Percentiles rank a stretch among this genome's conserved stretches.
Evolutionary conservation across 441 rosid species (phyloP).

Genomic region (Capsella rubella): DNA sequence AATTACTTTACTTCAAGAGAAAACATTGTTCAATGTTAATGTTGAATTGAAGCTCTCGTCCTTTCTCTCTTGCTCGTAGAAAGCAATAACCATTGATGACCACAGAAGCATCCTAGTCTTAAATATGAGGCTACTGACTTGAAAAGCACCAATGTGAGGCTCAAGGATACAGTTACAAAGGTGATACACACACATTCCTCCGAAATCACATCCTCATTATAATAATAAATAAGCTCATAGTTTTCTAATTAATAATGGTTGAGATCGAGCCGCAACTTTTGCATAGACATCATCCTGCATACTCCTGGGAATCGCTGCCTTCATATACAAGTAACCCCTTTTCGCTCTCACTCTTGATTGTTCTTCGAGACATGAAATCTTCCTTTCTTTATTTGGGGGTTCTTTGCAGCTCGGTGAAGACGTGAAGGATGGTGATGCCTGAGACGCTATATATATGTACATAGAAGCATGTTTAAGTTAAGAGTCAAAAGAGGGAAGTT

Average conservation of each 20-base stretch:
- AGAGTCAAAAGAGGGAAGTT: not conserved
- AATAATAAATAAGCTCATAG: not conserved
- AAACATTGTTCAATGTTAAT: slow-evolving; percentile 46
- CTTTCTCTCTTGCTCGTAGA: not conserved
- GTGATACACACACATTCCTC: slow-evolving; percentile 39
- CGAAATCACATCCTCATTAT: not conserved
- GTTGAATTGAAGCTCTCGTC: slow-evolving; percentile 4
- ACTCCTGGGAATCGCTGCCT: slow-evolving; percentile 69
- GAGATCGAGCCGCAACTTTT: slow-evolving; percentile 72
- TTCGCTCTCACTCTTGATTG: not conserved
- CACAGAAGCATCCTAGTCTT: slow-evolving; percentile 15
- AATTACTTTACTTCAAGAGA: slow-evolving; percentile 71
- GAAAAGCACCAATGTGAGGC: slow-evolving; percentile 61
- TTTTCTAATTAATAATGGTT: slow-evolving; percentile 42
- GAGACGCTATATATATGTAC: not conserved
- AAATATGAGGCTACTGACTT: slow-evolving; percentile 46
- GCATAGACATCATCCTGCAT: slow-evolving; percentile 65
- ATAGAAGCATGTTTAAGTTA: not conserved
- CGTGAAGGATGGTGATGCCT: not conserved
- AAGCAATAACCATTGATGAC: slow-evolving; percentile 21
- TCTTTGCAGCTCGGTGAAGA: too few relatives aligned
- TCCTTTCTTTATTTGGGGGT: not conserved
- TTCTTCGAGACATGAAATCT: not conserved
- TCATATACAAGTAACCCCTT: slow-evolving; percentile 62
- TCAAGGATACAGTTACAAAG: slow-evolving; percentile 61